Evolutionary conservation across 1,139 yeast species (phyloP).

Genomic region (Geotrichum australiense): DNA sequence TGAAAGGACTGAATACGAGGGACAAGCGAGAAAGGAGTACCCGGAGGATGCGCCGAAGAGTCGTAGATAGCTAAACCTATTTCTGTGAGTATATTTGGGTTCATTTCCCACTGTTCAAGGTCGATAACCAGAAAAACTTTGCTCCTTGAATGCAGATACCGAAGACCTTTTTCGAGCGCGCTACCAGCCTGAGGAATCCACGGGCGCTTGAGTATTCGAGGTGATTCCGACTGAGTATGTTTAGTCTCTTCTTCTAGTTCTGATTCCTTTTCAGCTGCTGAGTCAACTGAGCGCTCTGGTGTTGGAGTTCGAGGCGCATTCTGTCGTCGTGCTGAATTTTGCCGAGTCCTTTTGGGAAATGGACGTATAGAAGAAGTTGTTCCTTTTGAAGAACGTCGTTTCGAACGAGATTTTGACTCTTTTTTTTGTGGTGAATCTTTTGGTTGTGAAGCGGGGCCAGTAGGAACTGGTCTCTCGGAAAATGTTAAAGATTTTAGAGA

Average conservation of each 20-base stretch:
- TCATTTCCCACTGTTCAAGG: conserved; percentile 58
- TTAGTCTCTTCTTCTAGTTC: no score
- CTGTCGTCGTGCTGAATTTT: no score
- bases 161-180: conserved; percentile 4
- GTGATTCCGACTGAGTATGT: no score
- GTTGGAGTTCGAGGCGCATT: no score
- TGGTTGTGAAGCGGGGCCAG: no score
- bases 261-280: no score
- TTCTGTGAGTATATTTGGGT: conserved; percentile 48
- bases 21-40: conserved; percentile 1
- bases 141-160: conserved; percentile 5
- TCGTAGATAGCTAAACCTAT: conserved; percentile 64
- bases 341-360: no score
- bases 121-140: conserved; percentile 41
- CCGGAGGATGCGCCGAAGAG: conserved; percentile 35
- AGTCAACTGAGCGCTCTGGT: background rate
- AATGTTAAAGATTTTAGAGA: background rate
- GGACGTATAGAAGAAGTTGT: no score
- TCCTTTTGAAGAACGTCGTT: conserved; percentile 51
- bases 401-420: conserved; percentile 43
- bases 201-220: no score
- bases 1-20: conserved; percentile 36
- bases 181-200: no score
- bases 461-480: no score
- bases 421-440: conserved; percentile 49